phyloP scores from a whole-genome alignment of 2,329 filamentous ascomycete species.

The Dothidotthia symphoricarpi region DNA sequence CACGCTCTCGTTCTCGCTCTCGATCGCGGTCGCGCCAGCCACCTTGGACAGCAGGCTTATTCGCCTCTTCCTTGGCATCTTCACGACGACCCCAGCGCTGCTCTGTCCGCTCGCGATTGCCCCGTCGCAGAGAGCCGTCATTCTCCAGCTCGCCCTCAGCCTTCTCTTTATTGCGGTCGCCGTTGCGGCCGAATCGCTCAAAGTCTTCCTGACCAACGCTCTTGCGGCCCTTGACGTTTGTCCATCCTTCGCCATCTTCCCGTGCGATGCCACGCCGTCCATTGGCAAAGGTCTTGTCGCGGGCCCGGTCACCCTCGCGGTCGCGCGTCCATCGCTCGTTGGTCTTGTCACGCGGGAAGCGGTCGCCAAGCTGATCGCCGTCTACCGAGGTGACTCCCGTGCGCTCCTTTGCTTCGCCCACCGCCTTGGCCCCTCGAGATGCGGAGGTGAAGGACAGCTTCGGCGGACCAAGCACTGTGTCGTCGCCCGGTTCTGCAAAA shows the following conservation, averaged over 20 bases:
- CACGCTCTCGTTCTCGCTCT: conserved; percentile 32
- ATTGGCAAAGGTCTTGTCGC: conserved; percentile 40
- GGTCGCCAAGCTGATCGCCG: conserved; percentile 41
- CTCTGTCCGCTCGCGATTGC: conserved; percentile 66
- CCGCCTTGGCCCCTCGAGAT: conserved; percentile 54
- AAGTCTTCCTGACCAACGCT: conserved; percentile 71
- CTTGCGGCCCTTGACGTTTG: conserved; percentile 69
- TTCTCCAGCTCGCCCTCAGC: conserved; percentile 37
- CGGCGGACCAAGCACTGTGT: conserved; percentile 81
- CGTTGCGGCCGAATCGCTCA: conserved; percentile 63
- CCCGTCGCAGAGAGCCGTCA: conserved; percentile 57
- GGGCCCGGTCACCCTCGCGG: conserved; percentile 41
- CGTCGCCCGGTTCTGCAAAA: conserved; percentile 62
- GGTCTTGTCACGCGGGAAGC: conserved; percentile 30
- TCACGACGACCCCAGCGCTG: conserved; percentile 68
- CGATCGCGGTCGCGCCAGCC: conserved; percentile 58
- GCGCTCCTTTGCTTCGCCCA: conserved; percentile 39
- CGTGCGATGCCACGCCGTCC: conserved; percentile 40
- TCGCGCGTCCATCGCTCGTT: conserved; percentile 46
- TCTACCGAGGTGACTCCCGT: conserved; percentile 36
- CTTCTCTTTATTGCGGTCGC: conserved; percentile 55
- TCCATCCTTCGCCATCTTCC: conserved; percentile 70
- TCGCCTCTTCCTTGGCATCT: conserved; percentile 51
- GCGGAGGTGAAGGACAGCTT: conserved; percentile 79
- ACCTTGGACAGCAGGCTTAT: conserved; percentile 42